phyloP scores from a whole-genome alignment of 2,329 filamentous ascomycete genomes.

The Aspergillus sp. region DNA sequence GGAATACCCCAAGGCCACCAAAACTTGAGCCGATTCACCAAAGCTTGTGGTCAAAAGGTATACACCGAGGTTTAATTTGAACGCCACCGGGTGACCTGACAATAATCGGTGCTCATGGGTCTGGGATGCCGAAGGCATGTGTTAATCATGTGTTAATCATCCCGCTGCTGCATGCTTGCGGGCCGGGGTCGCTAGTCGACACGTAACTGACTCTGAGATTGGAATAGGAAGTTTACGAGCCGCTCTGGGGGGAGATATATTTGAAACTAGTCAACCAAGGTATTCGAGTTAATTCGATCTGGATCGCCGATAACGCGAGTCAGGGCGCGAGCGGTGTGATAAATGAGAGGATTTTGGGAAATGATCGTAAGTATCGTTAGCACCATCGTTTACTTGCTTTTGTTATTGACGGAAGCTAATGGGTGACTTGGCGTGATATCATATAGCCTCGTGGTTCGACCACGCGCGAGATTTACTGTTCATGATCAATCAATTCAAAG shows the following conservation, averaged over 20 bases:
- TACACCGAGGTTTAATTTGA: conserved; percentile 64
- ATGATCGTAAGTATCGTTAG: conserved; percentile 64
- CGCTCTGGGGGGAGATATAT: conserved; percentile 1
- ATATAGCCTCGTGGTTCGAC: conserved; percentile 72
- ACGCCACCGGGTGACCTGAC: conserved; percentile 71
- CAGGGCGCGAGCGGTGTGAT: conserved; percentile 72
- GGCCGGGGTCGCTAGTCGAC: too few species aligned
- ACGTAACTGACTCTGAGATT: too few species aligned
- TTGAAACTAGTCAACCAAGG: conserved; percentile 50
- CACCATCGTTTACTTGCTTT: too few species aligned
- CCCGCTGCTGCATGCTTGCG: too few species aligned
- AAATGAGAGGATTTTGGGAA: conserved; percentile 71
- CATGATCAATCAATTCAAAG: conserved; percentile 70
- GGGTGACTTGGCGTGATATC: too few species aligned
- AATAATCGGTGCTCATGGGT: conserved; percentile 77
- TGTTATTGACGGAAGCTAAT: too few species aligned
- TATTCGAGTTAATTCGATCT: conserved; percentile 57
- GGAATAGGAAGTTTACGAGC: conserved; percentile 12
- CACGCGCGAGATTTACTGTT: conserved; percentile 76
- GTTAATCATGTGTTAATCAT: background rate
- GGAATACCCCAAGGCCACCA: conserved; percentile 50
- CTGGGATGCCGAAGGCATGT: conserved; percentile 78
- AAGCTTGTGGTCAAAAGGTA: conserved; percentile 79
- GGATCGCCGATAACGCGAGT: conserved; percentile 77
- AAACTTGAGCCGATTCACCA: conserved; percentile 63